These are phyloP conservation scores for Neurospora sp. DNA, from an alignment of 495 filamentous ascomycete genomes.

Conservation along the genomic window DNA sequence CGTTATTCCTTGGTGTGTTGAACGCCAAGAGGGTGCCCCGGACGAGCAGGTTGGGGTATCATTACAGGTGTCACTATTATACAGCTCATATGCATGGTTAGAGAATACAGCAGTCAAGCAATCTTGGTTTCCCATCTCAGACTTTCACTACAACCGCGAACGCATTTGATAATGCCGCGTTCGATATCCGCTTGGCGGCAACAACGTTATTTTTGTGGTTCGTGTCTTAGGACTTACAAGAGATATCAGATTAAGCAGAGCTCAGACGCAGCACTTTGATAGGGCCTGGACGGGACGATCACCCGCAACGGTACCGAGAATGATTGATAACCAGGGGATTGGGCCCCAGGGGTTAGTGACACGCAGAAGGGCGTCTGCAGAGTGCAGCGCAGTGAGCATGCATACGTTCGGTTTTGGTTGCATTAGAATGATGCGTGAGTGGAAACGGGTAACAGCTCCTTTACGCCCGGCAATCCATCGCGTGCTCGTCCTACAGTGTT, in stretches of 20 bases:
- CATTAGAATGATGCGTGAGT: not conserved
- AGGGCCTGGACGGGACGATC: not conserved
- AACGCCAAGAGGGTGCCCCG: not conserved
- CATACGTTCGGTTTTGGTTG: not conserved
- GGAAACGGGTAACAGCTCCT: not conserved
- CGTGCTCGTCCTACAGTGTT: not conserved
- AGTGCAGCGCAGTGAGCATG: not conserved
- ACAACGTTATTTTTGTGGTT: not conserved
- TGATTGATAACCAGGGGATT: not conserved
- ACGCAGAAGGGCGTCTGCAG: not conserved
- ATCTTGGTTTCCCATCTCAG: not conserved
- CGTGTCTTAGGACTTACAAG: not conserved
- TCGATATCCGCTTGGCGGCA: not conserved
- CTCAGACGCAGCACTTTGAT: not conserved
- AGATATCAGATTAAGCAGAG: not conserved
- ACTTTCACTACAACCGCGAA: not conserved
- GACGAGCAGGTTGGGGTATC: not conserved
- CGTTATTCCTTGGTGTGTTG: not conserved
- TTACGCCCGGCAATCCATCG: not conserved
- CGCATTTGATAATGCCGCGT: not conserved
- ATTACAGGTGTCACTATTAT: not conserved
- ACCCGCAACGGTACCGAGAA: not conserved
- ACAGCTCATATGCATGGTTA: not conserved
- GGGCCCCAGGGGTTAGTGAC: not conserved
- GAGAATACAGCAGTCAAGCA: not conserved